A percentile compares a stretch with the other conserved stretches of the same genome.
phyloP scores from a whole-genome alignment of 148 eudicot species.

The Vaccinium macrocarpon region DNA sequence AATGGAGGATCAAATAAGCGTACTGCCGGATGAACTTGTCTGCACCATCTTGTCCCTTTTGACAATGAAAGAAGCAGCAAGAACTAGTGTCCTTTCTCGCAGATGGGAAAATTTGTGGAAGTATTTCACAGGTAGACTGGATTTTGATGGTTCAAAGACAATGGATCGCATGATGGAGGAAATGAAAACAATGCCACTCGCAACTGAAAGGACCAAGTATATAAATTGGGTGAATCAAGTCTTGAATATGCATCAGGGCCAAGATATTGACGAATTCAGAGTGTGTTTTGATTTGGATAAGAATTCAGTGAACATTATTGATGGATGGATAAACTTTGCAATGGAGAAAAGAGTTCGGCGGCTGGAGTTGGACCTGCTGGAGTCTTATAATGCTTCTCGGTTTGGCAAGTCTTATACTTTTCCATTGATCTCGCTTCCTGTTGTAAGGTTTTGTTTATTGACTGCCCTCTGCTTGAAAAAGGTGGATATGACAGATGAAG shows the following conservation, averaged over 20 bases:
- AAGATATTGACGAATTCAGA: background rate
- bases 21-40: background rate
- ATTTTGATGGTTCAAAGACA: background rate
- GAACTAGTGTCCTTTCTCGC: conserved; percentile 2
- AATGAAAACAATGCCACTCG: background rate
- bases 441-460: background rate
- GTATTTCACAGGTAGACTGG: background rate
- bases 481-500: background rate
- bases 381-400: background rate
- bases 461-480: background rate
- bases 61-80: conserved; percentile 13
- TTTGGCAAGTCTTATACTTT: background rate
- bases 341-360: background rate
- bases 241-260: background rate
- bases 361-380: background rate
- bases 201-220: background rate
- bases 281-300: background rate
- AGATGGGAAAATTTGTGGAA: conserved; percentile 11
- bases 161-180: background rate
- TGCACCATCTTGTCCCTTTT: background rate
- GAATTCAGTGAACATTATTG: background rate
- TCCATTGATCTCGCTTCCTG: background rate
- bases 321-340: background rate
- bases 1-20: background rate
- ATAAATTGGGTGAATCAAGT: background rate